A percentile compares a stretch with the other conserved stretches of the same genome.
phyloP scores from a whole-genome alignment of 345 rosid genomes.

The Populus ilicifolia region DNA sequence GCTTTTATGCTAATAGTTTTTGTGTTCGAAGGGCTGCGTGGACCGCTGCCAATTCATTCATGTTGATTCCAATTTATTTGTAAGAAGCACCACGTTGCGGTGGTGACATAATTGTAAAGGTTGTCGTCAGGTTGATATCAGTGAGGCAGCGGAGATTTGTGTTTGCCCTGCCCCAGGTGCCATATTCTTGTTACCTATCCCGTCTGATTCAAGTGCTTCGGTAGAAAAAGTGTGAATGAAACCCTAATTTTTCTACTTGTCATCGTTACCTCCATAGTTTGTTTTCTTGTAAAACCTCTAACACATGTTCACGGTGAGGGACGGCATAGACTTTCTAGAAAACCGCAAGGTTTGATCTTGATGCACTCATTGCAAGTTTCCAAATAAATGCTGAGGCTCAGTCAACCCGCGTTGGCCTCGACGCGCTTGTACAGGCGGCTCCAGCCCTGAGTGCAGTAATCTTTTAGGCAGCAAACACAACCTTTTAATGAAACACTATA shows the following conservation, averaged over 20 bases:
- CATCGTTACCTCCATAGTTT: slow-evolving; percentile 7
- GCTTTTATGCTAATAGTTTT: slow-evolving; percentile 15
- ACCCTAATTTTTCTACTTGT: slow-evolving; percentile 14
- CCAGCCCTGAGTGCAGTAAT: neutral
- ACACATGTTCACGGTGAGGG: slow-evolving; percentile 11
- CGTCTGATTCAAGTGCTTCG: slow-evolving; percentile 3
- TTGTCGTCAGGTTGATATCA: slow-evolving; percentile 37
- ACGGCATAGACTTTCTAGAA: slow-evolving; percentile 1
- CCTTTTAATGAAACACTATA: slow-evolving; percentile 3
- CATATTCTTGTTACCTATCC: slow-evolving; percentile 23
- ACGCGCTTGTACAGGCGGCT: neutral
- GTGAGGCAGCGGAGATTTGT: slow-evolving; percentile 35
- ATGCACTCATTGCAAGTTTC: slow-evolving; percentile 10
- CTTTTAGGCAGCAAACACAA: slow-evolving; percentile 12
- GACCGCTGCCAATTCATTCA: slow-evolving; percentile 32
- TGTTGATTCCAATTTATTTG: slow-evolving; percentile 35
- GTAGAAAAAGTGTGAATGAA: slow-evolving; percentile 18
- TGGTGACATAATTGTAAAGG: slow-evolving; percentile 56
- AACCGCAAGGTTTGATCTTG: neutral
- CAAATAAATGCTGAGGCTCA: slow-evolving; percentile 10
- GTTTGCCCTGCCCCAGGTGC: slow-evolving; percentile 29
- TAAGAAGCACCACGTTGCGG: slow-evolving; percentile 26
- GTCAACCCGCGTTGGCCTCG: slow-evolving; percentile 15
- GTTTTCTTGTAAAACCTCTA: slow-evolving; percentile 8
- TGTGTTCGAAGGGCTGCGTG: slow-evolving; percentile 41